Base-by-base conservation (phyloP, 805 yeast species). In the Pichia kluyveri region DNA sequence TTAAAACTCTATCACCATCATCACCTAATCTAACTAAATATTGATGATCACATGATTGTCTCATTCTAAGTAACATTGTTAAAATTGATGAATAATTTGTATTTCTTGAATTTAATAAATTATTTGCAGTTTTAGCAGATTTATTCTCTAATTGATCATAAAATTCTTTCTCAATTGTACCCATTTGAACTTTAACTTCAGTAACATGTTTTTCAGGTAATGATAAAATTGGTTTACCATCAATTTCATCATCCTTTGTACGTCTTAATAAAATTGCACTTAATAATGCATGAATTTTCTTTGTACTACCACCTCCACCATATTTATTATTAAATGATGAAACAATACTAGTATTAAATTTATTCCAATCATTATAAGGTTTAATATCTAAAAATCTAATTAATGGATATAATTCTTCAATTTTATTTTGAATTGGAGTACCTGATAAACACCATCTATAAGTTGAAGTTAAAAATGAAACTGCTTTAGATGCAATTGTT, bases 1-100 rank as follows among this genome's bases (percentile, higher is more conserved):
- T 66, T 51, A 64, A 63, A 52, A 66, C 53, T 46, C 72, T 65
- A 54, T 69, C 72, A 64, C 69, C 54, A 18, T 60, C 62, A 42
- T 65, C 65, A 14, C 96, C 90, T 43, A 86, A 71, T 50, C 77
- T 73, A 27, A 86, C 91, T 49, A 90, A 68, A 57, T 76, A 81
- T 38, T 81, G 78, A 61, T 87, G 96, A 59, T 84, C 80, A 59
- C 96, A 85, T 4, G 95, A 90, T 66, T 90, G 96, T 50, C 98
- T 74, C 57, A 90, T 69, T 44, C 96, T 73, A 42, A 90, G 67
- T 44, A 90, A 71, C 54, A 89, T 66, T 0, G 87, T 80, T 54
- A 90, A 75, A 45, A 88, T 79, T 50, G 75, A 73, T 3, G 83
- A 75, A 55, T 78, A 79, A 50, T 69, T 18, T 15, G 44, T 48